Evolutionary conservation across 495 filamentous ascomycete species (phyloP).

Genomic region (Annulohypoxylon moriforme): DNA sequence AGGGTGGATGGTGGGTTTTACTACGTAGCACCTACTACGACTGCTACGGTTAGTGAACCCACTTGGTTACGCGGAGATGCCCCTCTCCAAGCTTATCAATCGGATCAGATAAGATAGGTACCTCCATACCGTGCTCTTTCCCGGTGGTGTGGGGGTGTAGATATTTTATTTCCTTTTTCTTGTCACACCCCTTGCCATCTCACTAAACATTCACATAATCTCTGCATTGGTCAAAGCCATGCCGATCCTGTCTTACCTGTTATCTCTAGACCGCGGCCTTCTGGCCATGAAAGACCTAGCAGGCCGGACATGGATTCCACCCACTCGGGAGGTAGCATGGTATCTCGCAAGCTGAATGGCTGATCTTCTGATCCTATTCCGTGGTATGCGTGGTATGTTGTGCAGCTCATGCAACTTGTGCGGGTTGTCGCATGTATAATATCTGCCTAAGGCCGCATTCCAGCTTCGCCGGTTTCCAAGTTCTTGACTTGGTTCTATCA

Average conservation of each 20-base stretch:
- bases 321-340: constrained; percentile 4
- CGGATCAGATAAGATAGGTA: constrained; percentile 8
- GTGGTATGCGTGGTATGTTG: background rate
- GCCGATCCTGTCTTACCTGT: constrained; percentile 5
- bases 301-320: background rate
- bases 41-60: background rate
- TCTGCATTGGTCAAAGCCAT: background rate
- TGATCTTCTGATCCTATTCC: background rate
- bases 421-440: constrained; percentile 9
- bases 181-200: constrained; percentile 2
- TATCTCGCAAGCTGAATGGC: constrained; percentile 5
- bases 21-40: background rate
- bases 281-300: background rate
- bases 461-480: background rate
- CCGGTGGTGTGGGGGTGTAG: background rate
- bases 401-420: background rate
- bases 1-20: background rate
- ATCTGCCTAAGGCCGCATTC: constrained; percentile 4
- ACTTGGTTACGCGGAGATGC: constrained; percentile 1
- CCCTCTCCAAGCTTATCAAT: background rate
- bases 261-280: constrained; percentile 29
- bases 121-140: background rate
- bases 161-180: background rate
- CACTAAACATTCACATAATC: background rate
- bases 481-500: background rate